phyloP scores from a whole-genome alignment of 2,329 filamentous ascomycete species.

The Colletotrichum sp. region DNA sequence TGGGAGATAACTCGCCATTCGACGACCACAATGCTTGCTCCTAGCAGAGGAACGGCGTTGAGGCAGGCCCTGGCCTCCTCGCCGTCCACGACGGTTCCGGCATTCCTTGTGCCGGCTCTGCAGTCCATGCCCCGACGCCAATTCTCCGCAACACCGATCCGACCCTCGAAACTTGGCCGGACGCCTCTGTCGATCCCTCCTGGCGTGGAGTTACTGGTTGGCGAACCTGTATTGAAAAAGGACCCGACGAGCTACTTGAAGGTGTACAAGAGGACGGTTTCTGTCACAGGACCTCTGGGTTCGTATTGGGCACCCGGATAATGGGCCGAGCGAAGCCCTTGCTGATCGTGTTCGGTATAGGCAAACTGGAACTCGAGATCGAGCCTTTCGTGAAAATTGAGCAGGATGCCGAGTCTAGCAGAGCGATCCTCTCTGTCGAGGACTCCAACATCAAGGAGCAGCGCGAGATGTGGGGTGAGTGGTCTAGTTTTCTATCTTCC shows the following conservation, averaged over 20 bases:
- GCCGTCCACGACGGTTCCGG: slow-evolving; percentile 62
- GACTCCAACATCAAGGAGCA: slow-evolving; percentile 75
- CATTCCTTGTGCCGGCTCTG: slow-evolving; percentile 77
- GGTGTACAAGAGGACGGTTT: slow-evolving; percentile 70
- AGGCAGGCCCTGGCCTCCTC: slow-evolving; percentile 58
- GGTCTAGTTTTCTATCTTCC: neutral
- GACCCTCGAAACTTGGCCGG: slow-evolving; percentile 83
- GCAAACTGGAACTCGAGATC: slow-evolving; percentile 78
- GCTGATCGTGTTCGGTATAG: slow-evolving; percentile 41
- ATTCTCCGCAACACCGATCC: slow-evolving; percentile 75
- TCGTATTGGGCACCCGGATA: slow-evolving; percentile 29
- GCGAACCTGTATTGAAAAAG: slow-evolving; percentile 61
- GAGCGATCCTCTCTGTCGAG: slow-evolving; percentile 72
- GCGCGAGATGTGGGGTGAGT: slow-evolving; percentile 92
- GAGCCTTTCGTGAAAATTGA: slow-evolving; percentile 78
- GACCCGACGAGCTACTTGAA: slow-evolving; percentile 65
- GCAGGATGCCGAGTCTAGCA: slow-evolving; percentile 67
- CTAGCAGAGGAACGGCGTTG: slow-evolving; percentile 64
- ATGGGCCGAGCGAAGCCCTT: neutral
- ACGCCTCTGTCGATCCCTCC: slow-evolving; percentile 82
- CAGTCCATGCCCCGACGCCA: slow-evolving; percentile 51
- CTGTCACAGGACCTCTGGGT: slow-evolving; percentile 84
- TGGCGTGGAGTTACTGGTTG: slow-evolving; percentile 77
- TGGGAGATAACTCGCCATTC: slow-evolving; percentile 30
- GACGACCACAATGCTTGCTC: slow-evolving; percentile 64